Base-by-base conservation (phyloP, 2,329 filamentous ascomycete genomes). In the Colletotrichum eleusines region DNA sequence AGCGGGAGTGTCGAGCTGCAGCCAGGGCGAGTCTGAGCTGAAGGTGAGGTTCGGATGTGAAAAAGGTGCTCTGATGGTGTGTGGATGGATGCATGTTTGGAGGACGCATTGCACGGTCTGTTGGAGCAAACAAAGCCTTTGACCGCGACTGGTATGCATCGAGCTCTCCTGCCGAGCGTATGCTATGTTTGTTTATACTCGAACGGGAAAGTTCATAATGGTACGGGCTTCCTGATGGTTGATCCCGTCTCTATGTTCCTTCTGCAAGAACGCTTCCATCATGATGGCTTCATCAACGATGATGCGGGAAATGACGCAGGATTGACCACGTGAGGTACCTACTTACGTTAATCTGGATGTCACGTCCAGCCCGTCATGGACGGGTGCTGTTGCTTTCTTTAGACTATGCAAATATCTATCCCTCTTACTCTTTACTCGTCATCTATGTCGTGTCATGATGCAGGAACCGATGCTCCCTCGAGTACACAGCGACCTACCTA, bases 11-110 rank as follows among this genome's bases (percentile, higher is more conserved):
- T 38, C 33, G 59, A n/a, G 12, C 40, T 28, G 44, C 42, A 62
- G 59, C 59, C 14, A 3, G 18, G 26, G 18, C 26, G 7, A 33
- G 48, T 23, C 44, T 63, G 60, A n/a, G 48, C 18, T 23, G n/a
- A 12, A 63, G 35, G 33, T 33, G 50, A 51, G 63, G 46, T 70
- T 70, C 67, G 48, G 67, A 70, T 70, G 67, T n/a, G 68, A 71
- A 64, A 59, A 31, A 9, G 60, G 64, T 58, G 64, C 57, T 63
- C 64, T 58, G 68, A 63, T 68, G 51, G 51, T 58, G 44, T 60
- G 55, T 50, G 50, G 60, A 50, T 61, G 55, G 48, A 35, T 64
- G 54, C 46, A 42, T 42, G 54, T 53, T 46, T 69, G 66, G 63
- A 42, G 46, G 16, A 35, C 38, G 55, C 55, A 63, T 61, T 26